Evolutionary conservation across 2,329 filamentous ascomycete genomes (phyloP), one percentile per base, ranked within the genome.

Genomic region (Verticillium isaacii): DNA sequence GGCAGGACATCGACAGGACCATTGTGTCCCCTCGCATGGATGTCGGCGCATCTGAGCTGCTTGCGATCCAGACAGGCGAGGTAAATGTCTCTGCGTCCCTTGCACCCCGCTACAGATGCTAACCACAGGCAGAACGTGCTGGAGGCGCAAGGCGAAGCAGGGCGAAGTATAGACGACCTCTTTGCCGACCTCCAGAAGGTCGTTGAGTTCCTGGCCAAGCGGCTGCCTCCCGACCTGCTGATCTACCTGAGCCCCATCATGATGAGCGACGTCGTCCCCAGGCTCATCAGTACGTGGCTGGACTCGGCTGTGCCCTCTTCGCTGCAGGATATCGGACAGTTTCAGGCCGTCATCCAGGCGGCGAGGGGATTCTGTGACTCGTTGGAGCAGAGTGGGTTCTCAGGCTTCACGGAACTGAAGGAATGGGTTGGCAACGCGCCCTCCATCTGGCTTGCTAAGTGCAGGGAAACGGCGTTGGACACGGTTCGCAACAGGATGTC

Each of bases 351-450:
- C 7, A 82, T 96, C n/a, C 80, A 84, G 45, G 79, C 84, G 52
- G 85, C 92, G 0, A 78, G 80, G 32, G 73, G 76, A 0, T 90
- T 98, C 68, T 89, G 89, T 60, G 75, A 81, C 7, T 81, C 80
- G 1, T 75, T 98, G 8, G 81, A 86, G 39, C 75, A 78, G 8
- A 78, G 88, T 19, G 82, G 84, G 0, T 94, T 91, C 82, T 80
- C 82, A 17, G 82, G 82, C 5, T 79, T 85, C 57, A 78, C 82
- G 15, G 85, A 89, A 36, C 77, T 99, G 41, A 81, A 85, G 55
- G 86, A 91, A 29, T 99, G 95, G 94, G 88, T 92, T 0, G 85
- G 88, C 50, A 88, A 89, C 64, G 90, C 92, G 1, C 91, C 93
- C 0, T 86, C 87, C 62, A 88, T 92, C 32, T 99, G 95, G 95